Conservation (phyloP, 352 stramenopile genomes). For the Aphanomyces astaci region DNA sequence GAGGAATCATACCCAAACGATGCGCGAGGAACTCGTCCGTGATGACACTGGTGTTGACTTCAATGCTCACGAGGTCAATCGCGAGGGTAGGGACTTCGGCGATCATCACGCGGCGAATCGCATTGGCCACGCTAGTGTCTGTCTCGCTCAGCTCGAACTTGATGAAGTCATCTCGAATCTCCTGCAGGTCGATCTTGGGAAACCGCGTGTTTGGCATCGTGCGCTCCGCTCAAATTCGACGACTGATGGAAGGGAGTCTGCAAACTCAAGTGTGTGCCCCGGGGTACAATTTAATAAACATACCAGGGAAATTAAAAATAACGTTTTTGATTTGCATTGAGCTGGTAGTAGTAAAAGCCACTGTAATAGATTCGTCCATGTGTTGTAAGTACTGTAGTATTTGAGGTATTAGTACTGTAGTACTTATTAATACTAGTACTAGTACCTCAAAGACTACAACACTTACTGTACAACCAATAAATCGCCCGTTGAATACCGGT, state of each 20-base stretch:
- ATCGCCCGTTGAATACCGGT: too few relatives aligned
- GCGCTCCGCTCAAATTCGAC: constrained; percentile 14
- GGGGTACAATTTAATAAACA: constrained; percentile 1
- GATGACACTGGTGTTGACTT: constrained; percentile 96
- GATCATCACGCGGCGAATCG: constrained; percentile 97
- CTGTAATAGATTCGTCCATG: too few relatives aligned
- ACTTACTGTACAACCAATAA: too few relatives aligned
- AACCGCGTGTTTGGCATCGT: constrained; percentile 80
- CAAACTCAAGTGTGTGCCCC: neutral
- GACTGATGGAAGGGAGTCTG: neutral
- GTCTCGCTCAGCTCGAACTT: constrained; percentile 97
- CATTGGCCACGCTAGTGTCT: constrained; percentile 95
- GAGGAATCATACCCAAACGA: constrained; percentile 95
- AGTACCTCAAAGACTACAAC: too few relatives aligned
- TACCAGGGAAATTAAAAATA: too few relatives aligned
- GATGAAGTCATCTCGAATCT: constrained; percentile 93
- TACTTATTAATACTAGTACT: too few relatives aligned
- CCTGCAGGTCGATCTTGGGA: constrained; percentile 92
- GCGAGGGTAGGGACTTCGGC: constrained; percentile 95
- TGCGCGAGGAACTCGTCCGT: constrained; percentile 99
- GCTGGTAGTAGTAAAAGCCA: too few relatives aligned
- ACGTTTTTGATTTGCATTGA: too few relatives aligned
- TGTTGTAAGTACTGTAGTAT: too few relatives aligned
- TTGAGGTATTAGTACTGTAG: too few relatives aligned
- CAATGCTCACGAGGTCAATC: constrained; percentile 98